phyloP scores from a whole-genome alignment of 148 eudicot species.

The Polygonum maritimum region DNA sequence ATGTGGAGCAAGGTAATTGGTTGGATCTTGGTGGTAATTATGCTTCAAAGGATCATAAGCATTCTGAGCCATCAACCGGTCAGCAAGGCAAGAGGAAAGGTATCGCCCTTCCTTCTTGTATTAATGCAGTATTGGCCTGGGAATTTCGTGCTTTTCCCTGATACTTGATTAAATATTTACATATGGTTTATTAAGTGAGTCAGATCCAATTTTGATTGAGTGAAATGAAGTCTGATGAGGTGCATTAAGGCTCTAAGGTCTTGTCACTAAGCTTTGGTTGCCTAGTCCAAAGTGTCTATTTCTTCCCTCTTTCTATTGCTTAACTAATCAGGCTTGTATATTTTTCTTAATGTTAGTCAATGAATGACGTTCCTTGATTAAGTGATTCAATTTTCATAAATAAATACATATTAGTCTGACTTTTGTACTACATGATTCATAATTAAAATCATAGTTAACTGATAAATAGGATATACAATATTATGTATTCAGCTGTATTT shows the following conservation, averaged over 20 bases:
- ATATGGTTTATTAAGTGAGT: neutral
- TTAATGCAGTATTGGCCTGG: neutral
- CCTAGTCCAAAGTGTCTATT: neutral
- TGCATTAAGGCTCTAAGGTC: neutral
- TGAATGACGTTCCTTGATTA: neutral
- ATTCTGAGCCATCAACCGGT: constrained; percentile 22
- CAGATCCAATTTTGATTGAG: neutral
- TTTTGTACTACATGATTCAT: neutral
- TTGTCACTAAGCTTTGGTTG: neutral
- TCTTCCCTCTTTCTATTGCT: neutral
- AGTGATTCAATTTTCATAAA: neutral
- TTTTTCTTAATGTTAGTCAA: neutral
- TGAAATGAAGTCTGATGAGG: neutral
- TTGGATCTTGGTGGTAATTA: constrained; percentile 28
- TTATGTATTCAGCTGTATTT: neutral
- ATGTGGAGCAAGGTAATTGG: constrained; percentile 36
- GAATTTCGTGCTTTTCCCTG: neutral
- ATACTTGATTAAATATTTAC: neutral
- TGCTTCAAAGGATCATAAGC: constrained; percentile 23
- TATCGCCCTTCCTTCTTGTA: constrained; percentile 16
- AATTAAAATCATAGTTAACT: neutral
- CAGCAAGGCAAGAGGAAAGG: constrained; percentile 42
- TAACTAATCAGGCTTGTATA: neutral
- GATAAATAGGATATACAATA: neutral
- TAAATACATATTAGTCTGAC: neutral